A percentile compares a stretch with the other conserved stretches of the same genome.
Evolutionary conservation across 2,329 filamentous ascomycete species (phyloP).

Genomic region (Tolypocladium pustulatum): DNA sequence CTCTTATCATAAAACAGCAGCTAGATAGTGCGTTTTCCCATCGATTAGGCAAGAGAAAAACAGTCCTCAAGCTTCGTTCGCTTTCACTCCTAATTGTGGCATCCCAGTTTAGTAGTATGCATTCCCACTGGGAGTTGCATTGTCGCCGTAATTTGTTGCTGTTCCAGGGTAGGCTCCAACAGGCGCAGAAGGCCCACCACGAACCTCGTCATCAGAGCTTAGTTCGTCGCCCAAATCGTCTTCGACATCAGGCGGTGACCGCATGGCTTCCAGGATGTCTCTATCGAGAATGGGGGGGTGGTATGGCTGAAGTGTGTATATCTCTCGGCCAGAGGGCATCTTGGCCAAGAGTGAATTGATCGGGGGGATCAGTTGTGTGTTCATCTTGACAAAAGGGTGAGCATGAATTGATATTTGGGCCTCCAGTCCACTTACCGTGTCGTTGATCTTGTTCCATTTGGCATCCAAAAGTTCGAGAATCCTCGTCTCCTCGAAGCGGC

Average conservation of each 20-base stretch:
- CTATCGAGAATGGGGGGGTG: conserved; percentile 54
- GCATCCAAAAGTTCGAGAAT: conserved; percentile 77
- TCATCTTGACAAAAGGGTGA: conserved; percentile 44
- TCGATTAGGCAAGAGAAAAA: neutral
- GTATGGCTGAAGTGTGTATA: conserved; percentile 63
- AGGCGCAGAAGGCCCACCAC: conserved; percentile 18
- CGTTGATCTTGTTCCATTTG: conserved; percentile 90
- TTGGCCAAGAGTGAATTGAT: conserved; percentile 60
- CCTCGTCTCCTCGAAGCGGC: conserved; percentile 71
- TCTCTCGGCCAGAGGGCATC: conserved; percentile 82
- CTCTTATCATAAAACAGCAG: neutral
- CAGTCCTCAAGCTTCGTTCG: neutral
- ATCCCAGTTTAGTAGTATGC: conserved; percentile 22
- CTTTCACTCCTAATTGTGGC: neutral
- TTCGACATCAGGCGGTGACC: conserved; percentile 23
- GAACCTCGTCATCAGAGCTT: conserved; percentile 28
- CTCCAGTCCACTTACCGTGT: conserved; percentile 52
- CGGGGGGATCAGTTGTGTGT: conserved; percentile 66
- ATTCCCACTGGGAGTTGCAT: conserved; percentile 19
- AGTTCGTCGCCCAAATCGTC: conserved; percentile 21
- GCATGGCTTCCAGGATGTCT: conserved; percentile 52
- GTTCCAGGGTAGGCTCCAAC: conserved; percentile 42
- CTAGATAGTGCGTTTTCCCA: neutral
- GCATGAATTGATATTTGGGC: neutral
- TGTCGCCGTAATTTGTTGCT: conserved; percentile 23